Evolutionary conservation across 352 stramenopile species (phyloP), one percentile per base, ranked within the genome.

Genomic region (Blastocystis sp.): DNA sequence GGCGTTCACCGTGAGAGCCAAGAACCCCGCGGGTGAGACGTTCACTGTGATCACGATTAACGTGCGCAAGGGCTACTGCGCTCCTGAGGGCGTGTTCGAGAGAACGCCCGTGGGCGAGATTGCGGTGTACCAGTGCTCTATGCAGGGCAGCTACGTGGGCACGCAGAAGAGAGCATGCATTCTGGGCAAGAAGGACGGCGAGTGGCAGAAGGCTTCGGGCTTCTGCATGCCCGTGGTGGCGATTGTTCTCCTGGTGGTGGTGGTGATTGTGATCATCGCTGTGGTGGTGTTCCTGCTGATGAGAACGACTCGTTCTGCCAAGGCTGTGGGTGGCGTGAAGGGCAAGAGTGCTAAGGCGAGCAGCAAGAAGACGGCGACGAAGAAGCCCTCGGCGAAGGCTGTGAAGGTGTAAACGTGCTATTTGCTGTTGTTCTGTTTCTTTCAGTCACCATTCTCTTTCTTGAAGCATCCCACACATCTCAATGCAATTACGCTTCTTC

Each of bases 321-420:
- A 77, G 66, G 66, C 66, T 34, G 45, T 77, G 4, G 66, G 66
- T 1, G 66, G 66, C 7, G 66, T 77, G 70, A 81, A 81, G n/a
- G 28, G 53, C 19, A 62, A 10, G 53, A 81, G 19, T 17, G 9
- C 43, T 7, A 79, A 79, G 23, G 38, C 34, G 21, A 62, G 10
- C 14, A 79, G 41, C 23, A n/a, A 19, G 2, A 65, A 62, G 23
- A 21, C 43, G 40, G 45, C 21, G 4, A 79, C 9, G 61, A 59
- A 60, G 28, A 34, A 34, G 28, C 28, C 28, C 28, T 34, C 28
- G 28, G 28, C 28, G 28, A 34, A 34, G 28, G 69, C 28, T 64
- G 70, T 81, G 70, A 81, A 81, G 38, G 70, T 81, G 2, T 81
- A 81, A 81, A 61, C 28, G 28, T 34, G 28, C 28, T 34, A 34